Evolutionary conservation across 176 grass and related monocot species (phyloP), one percentile per base, ranked within the genome.

Genomic region (Otatea glauca): DNA sequence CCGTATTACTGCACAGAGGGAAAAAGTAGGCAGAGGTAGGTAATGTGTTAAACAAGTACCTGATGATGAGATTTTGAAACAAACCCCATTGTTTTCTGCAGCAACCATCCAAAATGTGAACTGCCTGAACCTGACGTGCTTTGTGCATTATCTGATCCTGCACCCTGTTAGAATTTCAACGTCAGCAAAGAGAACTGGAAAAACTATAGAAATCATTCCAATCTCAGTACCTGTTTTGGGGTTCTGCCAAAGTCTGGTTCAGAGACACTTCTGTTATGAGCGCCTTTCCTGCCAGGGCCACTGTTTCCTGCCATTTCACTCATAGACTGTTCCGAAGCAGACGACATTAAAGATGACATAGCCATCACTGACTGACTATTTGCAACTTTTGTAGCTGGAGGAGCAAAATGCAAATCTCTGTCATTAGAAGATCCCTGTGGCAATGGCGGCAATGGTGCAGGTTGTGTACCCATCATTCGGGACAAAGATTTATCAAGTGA

Each of bases 401-500:
- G 72, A 58, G 48, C 76, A 79, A 81, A 53, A 69, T 83, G 81
- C 44, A 53, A 65, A 43, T 91, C 77, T 86, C 82, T 93, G 60
- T 88, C 68, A 59, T 79, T 85, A 43, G 53, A 79, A 75, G 15
- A 43, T 23, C 74, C 79, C 24, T 83, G 93, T 24, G 93, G 73
- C 64, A 92, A 16, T 76, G 81, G 83, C 3, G 89, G 89, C 39
- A 90, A 7, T 11, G 73, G 67, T 60, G 79, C 59, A 39, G 88
- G 32, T 65, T 77, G 91, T 84, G 91, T 89, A 82, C 96, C 96
- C 86, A 98, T 98, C 84, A 98, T 92, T 39, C 92, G 92, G 85
- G 90, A 90, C 73, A 98, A 72, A 6, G 92, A 90, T 84, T 88
- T 91, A 88, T 98, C 96, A 77, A 98, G 72, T 39, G 91, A 88